Percentiles rank a stretch among this genome's conserved stretches.
These are phyloP conservation scores for Leonotis leonurus DNA, from an alignment of 257 asterid genomes.

Conservation along the genomic window DNA sequence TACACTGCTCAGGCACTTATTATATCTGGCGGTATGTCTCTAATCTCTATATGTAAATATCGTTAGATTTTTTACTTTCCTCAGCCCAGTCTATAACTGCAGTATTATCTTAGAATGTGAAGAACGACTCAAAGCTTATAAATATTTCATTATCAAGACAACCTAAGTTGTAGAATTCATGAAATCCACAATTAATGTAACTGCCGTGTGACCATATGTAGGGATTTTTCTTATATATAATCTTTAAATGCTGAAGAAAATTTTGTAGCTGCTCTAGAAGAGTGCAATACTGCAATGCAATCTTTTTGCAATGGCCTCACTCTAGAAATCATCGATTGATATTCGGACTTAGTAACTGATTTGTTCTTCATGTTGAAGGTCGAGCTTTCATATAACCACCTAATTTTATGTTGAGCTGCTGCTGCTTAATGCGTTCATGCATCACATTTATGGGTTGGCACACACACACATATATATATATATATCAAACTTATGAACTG, in stretches of 20 bases:
- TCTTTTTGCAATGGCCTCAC: not conserved
- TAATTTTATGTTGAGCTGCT: not conserved
- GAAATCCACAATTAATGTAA: not conserved
- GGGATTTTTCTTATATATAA: not conserved
- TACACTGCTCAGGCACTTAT: constrained; percentile 80
- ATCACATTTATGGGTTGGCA: not conserved
- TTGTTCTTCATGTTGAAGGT: not conserved
- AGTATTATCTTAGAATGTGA: not conserved
- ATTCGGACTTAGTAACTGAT: not conserved
- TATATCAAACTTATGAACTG: not conserved
- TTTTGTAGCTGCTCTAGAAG: not conserved
- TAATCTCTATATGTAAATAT: not conserved
- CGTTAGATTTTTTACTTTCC: not conserved
- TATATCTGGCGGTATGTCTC: constrained; percentile 58
- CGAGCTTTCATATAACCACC: not conserved
- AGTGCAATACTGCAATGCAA: not conserved
- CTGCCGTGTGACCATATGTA: not conserved
- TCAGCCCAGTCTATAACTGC: not conserved
- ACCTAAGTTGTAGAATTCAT: not conserved
- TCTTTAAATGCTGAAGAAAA: not conserved
- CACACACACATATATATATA: not conserved
- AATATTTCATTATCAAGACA: not conserved
- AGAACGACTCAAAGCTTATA: not conserved
- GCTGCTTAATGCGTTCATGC: not conserved
- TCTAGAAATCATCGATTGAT: not conserved